Evolutionary conservation across 805 yeast species (phyloP).

Genomic region (Debaryomyces prosopidis): DNA sequence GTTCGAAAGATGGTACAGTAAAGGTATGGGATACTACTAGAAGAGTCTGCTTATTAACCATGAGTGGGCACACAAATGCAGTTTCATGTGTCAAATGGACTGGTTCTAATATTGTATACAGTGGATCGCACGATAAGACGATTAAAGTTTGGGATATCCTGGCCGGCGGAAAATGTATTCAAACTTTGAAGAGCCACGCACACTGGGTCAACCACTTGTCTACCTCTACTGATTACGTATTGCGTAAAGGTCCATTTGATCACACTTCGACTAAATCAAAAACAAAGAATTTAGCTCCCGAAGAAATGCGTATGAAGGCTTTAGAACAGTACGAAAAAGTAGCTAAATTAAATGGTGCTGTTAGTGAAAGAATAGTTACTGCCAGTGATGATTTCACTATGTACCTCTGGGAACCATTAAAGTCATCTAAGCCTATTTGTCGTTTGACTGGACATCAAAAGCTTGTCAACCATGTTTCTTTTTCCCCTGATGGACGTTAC

Average conservation of each 20-base stretch:
- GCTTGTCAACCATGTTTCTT: constrained; percentile 91
- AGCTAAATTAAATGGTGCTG: constrained; percentile 55
- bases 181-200: constrained; percentile 83
- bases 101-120: constrained; percentile 79
- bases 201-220: constrained; percentile 98
- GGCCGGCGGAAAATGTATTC: constrained; percentile 71
- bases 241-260: constrained; percentile 87
- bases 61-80: constrained; percentile 85
- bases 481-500: constrained; percentile 91
- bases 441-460: constrained; percentile 98
- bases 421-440: constrained; percentile 76
- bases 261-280: constrained; percentile 52
- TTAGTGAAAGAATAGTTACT: constrained; percentile 80
- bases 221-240: constrained; percentile 83
- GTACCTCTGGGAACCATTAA: constrained; percentile 94
- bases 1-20: constrained; percentile 88
- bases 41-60: constrained; percentile 63
- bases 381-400: constrained; percentile 97
- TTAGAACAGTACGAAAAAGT: constrained; percentile 60
- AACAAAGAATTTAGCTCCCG: constrained; percentile 19
- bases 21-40: constrained; percentile 85
- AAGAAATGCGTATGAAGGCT: constrained; percentile 50
- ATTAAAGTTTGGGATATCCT: constrained; percentile 87
- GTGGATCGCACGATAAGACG: constrained; percentile 93
- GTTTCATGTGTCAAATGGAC: constrained; percentile 98